phyloP scores from a whole-genome alignment of 129 eudicot genomes.

The Artemisia argyi region DNA sequence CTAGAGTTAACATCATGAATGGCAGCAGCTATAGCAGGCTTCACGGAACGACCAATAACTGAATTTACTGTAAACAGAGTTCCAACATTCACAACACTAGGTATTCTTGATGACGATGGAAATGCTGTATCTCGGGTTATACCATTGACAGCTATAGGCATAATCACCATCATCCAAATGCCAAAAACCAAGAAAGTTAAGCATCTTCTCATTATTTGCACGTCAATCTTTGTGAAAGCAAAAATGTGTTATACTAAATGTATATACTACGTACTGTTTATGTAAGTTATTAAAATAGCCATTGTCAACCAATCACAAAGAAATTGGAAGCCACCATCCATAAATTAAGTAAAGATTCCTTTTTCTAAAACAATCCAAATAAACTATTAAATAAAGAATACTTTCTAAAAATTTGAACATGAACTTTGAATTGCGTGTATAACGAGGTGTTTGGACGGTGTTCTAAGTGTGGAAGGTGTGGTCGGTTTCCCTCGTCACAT shows the following conservation, averaged over 20 bases:
- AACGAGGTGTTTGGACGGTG: too few relatives aligned
- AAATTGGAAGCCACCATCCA: neutral
- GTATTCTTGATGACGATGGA: conserved; percentile 17
- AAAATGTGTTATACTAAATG: conserved; percentile 1
- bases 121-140: conserved; percentile 24
- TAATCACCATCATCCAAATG: conserved; percentile 14
- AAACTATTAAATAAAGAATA: neutral
- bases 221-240: neutral
- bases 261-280: neutral
- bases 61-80: conserved; percentile 64
- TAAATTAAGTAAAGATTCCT: neutral
- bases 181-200: conserved; percentile 11
- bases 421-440: too few relatives aligned
- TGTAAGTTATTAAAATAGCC: neutral
- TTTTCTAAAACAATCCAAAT: neutral
- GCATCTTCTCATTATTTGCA: conserved; percentile 3
- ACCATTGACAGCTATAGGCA: conserved; percentile 32
- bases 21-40: conserved; percentile 72
- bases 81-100: conserved; percentile 60
- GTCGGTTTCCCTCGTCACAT: too few relatives aligned
- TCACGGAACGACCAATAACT: conserved; percentile 64
- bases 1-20: conserved; percentile 67
- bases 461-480: too few relatives aligned
- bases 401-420: too few relatives aligned
- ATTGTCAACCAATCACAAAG: neutral